Percentiles rank a stretch among this genome's conserved stretches.
Evolutionary conservation across 441 rosid species (phyloP).

Genomic region (Eutrema salsugineum): DNA sequence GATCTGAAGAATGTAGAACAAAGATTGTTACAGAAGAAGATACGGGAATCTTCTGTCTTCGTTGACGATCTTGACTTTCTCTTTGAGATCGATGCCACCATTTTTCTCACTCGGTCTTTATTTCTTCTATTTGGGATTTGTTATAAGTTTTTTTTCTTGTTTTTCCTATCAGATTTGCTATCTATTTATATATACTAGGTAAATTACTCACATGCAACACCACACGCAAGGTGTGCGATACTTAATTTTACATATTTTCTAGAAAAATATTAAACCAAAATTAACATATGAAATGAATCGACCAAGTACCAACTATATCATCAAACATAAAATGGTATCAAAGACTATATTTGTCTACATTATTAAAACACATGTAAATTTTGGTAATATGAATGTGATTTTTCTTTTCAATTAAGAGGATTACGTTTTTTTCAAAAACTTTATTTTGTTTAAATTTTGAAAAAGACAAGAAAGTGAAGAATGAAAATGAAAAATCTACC

Average conservation of each 20-base stretch:
- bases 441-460: not conserved
- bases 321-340: not conserved
- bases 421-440: too few relatives aligned
- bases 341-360: not conserved
- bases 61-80: conserved; percentile 40
- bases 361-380: not conserved
- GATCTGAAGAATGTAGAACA: conserved; percentile 27
- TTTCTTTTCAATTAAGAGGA: not conserved
- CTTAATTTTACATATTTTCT: not conserved
- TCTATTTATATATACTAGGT: not conserved
- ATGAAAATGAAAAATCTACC: not conserved
- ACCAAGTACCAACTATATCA: not conserved
- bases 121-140: not conserved
- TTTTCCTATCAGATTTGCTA: not conserved
- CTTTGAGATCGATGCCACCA: conserved; percentile 45
- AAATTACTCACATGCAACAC: not conserved
- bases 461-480: not conserved
- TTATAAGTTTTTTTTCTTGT: not conserved
- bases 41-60: conserved; percentile 17
- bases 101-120: conserved; percentile 19
- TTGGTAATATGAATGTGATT: not conserved
- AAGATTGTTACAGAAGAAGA: conserved; percentile 14
- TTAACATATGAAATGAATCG: not conserved
- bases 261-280: not conserved
- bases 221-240: not conserved